These are phyloP conservation scores for Leccinum variicolor DNA, from an alignment of 768 basidiomycete species.

Conservation along the genomic window DNA sequence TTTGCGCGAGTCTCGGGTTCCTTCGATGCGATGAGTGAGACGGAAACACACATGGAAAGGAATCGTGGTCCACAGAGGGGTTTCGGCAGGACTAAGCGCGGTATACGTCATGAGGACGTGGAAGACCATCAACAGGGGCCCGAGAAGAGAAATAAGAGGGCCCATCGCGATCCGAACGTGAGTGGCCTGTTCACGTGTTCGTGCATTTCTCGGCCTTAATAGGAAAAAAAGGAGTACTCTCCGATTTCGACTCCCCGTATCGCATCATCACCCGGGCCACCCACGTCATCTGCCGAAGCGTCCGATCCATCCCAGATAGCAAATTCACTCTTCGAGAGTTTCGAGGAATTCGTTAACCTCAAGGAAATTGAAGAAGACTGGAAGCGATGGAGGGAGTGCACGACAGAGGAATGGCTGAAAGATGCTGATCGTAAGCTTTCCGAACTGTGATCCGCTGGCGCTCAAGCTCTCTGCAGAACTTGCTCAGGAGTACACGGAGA, in stretches of 20 bases:
- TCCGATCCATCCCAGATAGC: slow-evolving; percentile 10
- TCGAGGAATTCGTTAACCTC: slow-evolving; percentile 18
- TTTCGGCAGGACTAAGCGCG: slow-evolving; percentile 13
- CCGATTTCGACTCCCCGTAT: slow-evolving; percentile 21
- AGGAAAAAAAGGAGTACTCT: slow-evolving; percentile 15
- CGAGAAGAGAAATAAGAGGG: slow-evolving; percentile 16
- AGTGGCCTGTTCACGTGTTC: slow-evolving; percentile 1
- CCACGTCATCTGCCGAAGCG: background rate
- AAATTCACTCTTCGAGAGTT: slow-evolving; percentile 16
- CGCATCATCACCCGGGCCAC: slow-evolving; percentile 14
- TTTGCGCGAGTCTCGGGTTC: slow-evolving; percentile 8
- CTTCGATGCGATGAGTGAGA: slow-evolving; percentile 8
- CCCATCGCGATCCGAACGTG: slow-evolving; percentile 17
- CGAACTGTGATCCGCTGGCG: background rate
- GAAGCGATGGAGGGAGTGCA: slow-evolving; percentile 27
- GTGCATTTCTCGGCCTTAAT: background rate
- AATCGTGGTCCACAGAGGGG: background rate
- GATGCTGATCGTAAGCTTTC: slow-evolving; percentile 26
- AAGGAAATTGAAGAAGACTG: slow-evolving; percentile 22
- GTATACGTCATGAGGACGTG: slow-evolving; percentile 11
- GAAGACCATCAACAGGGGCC: slow-evolving; percentile 7
- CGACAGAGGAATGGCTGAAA: slow-evolving; percentile 31
- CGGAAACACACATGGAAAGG: slow-evolving; percentile 6
- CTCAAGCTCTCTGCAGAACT: slow-evolving; percentile 16
- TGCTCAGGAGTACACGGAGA: slow-evolving; percentile 13